A percentile compares a stretch with the other conserved stretches of the same genome.
These are phyloP conservation scores for Protostelium mycophagum DNA, from an alignment of 78 protist genomes.

Conservation along the genomic window DNA sequence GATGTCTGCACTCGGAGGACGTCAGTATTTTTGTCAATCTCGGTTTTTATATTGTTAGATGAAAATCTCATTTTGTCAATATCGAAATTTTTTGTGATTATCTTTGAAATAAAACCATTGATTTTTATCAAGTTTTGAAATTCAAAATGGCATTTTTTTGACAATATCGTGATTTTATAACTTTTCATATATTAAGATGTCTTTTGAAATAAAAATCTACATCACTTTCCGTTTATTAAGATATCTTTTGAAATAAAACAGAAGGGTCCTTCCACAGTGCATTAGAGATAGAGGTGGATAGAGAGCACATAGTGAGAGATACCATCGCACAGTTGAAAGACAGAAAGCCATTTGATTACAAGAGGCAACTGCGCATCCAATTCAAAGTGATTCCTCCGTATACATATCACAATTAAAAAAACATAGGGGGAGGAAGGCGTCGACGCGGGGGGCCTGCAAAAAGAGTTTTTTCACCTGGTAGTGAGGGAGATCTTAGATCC, in stretches of 20 bases:
- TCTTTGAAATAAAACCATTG: no score
- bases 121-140: no score
- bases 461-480: conserved; percentile 94
- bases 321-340: not conserved
- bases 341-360: conserved; percentile 38
- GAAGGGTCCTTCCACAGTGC: not conserved
- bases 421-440: conserved; percentile 98
- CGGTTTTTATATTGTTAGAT: no score
- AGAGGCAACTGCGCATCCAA: conserved; percentile 86
- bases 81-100: no score
- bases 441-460: conserved; percentile 98
- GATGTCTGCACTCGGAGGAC: no score
- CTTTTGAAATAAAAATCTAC: no score
- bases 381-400: conserved; percentile 82
- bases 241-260: not conserved
- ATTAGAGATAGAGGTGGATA: not conserved
- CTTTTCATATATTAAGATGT: no score
- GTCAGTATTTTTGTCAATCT: no score
- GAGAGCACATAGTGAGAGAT: not conserved
- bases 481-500: conserved; percentile 78
- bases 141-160: no score
- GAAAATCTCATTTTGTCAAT: no score
- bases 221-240: no score
- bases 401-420: conserved; percentile 83
- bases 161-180: no score